Evolutionary conservation across 2,329 filamentous ascomycete genomes (phyloP), one percentile per base, ranked within the genome.

Genomic region (Cordyceps cicadae): DNA sequence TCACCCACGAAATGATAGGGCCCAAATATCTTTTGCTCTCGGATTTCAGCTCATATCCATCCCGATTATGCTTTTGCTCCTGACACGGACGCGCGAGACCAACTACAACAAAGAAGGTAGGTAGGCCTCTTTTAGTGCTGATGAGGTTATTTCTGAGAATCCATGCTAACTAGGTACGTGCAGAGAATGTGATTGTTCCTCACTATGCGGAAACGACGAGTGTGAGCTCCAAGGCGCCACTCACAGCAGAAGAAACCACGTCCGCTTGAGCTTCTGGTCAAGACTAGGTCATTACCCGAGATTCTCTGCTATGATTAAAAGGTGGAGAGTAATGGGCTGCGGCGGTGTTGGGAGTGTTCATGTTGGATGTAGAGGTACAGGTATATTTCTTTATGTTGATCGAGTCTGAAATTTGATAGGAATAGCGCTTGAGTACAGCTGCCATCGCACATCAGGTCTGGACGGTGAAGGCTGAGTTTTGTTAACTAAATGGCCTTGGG

Each of bases 51-150:
- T 41, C 29, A 8, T 41, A 15, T 57, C 54, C 4, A 57, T 57
- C 21, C 54, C 54, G 8, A 49, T 57, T 21, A 57, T 57, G 54
- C 54, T 57, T 39, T 12, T 26, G 6, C 32, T 57, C 2, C 17
- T 57, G 9, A 50, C 21, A 12, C 43, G n/a, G 7, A 21, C 54
- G 8, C 45, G 54, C 54, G 54, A 57, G 45, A 39, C 54, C 9
- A 57, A 57, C 29, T 50, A 57, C 46, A 57, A 15, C 17, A 19
- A 37, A 39, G 54, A 57, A 41, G 46, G 54, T 49, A 57, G 46
- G 54, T 39, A 57, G n/a, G 17, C 41, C 15, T 19, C 41, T 17
- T 43, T 43, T 15, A 43, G 41, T 46, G 6, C 43, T n/a, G 19
- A 46, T 8, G n/a, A 3, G 3, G 21, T 46, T 55, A 9, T n/a